These are phyloP conservation scores for Starmerella vitae DNA, from an alignment of 805 yeast species.

Conservation along the genomic window DNA sequence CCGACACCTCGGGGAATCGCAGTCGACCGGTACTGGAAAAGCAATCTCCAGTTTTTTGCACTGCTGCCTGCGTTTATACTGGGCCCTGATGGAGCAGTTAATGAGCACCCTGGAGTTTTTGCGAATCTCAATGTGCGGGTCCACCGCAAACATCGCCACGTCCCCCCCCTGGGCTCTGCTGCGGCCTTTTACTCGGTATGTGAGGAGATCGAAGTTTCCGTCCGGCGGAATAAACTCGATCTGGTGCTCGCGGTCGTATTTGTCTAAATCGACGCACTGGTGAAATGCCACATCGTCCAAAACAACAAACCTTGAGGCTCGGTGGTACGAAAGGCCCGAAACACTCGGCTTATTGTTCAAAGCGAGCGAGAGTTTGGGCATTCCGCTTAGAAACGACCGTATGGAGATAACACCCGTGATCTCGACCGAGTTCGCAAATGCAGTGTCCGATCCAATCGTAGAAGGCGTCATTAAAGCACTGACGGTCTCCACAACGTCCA, in stretches of 20 bases:
- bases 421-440: conserved; percentile 23
- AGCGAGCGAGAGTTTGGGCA: conserved; percentile 73
- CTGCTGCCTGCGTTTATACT: conserved; percentile 49
- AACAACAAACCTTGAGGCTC: conserved; percentile 24
- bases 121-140: conserved; percentile 36
- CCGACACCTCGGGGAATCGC: conserved; percentile 50
- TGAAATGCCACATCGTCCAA: conserved; percentile 67
- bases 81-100: conserved; percentile 42
- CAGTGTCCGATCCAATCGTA: conserved; percentile 16
- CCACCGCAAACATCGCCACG: conserved; percentile 40
- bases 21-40: conserved; percentile 54
- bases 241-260: conserved; percentile 43
- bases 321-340: conserved; percentile 17
- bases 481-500: conserved; percentile 68
- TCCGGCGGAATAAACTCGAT: conserved; percentile 83
- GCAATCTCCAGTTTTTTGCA: conserved; percentile 45
- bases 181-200: conserved; percentile 32
- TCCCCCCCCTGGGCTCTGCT: conserved; percentile 23
- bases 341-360: conserved; percentile 35
- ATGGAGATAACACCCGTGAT: conserved; percentile 62
- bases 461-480: conserved; percentile 45
- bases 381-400: conserved; percentile 71
- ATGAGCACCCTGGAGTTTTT: conserved; percentile 32
- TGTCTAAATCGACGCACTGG: conserved; percentile 69
- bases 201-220: conserved; percentile 60